phyloP scores from a whole-genome alignment of 305 asterid species.

The Nicotiana rustica region DNA sequence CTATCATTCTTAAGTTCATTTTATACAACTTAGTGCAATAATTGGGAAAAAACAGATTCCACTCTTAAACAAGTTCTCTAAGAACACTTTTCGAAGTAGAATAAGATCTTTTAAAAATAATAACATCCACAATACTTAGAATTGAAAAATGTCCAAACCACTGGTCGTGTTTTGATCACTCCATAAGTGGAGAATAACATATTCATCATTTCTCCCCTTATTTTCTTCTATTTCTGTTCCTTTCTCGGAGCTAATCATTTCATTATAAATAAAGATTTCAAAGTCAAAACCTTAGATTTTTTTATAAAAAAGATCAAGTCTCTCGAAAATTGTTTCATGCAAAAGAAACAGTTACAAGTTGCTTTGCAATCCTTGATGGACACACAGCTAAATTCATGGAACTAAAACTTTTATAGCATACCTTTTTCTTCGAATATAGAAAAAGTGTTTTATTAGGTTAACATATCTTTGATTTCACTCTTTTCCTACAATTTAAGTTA shows the following conservation, averaged over 20 bases:
- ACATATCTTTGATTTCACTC: neutral
- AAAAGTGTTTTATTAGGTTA: neutral
- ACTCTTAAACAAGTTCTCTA: no score
- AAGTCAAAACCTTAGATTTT: neutral
- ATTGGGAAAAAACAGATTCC: no score
- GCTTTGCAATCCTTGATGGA: neutral
- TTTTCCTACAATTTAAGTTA: no score
- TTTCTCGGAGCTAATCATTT: constrained; percentile 27
- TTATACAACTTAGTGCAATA: no score
- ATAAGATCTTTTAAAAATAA: no score
- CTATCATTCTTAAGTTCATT: no score
- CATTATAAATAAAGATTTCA: constrained; percentile 10
- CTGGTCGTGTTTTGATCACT: neutral
- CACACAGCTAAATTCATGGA: neutral
- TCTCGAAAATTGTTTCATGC: neutral
- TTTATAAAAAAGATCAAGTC: neutral
- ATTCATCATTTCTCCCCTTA: constrained; percentile 7
- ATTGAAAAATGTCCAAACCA: neutral
- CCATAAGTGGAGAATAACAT: neutral
- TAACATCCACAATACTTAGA: neutral
- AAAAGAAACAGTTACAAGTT: neutral
- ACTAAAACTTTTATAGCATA: neutral
- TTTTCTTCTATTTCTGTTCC: constrained; percentile 21
- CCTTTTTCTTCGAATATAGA: neutral
- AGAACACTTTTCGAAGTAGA: neutral